Conservation (phyloP, 2,329 filamentous ascomycete species). For the Colletotrichum agaves region DNA sequence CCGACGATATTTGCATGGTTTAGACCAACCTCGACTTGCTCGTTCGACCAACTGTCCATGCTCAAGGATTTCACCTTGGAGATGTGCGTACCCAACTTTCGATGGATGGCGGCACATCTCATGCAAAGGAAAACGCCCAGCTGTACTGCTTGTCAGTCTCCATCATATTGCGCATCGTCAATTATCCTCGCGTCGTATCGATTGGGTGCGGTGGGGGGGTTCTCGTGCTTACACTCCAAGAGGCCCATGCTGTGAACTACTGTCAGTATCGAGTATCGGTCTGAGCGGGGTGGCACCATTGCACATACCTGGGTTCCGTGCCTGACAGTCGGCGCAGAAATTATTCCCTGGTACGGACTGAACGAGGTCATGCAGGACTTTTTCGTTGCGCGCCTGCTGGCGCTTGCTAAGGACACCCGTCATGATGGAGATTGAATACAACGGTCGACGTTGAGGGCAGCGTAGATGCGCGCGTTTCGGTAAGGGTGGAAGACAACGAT, state of each 20-base stretch:
- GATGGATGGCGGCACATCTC: constrained; percentile 94
- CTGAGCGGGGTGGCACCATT: constrained; percentile 1
- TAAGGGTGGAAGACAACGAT: constrained; percentile 2
- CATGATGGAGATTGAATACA: constrained; percentile 59
- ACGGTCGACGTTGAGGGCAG: constrained; percentile 22
- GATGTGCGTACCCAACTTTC: constrained; percentile 96
- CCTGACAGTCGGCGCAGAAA: constrained; percentile 90
- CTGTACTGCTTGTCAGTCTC: constrained; percentile 55
- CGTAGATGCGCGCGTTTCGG: background rate
- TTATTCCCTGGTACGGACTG: constrained; percentile 88
- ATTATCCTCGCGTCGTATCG: constrained; percentile 9
- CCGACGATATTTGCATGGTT: background rate
- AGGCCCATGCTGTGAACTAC: constrained; percentile 80
- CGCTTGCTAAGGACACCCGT: constrained; percentile 87
- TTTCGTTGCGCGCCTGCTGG: constrained; percentile 97
- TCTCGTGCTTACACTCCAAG: constrained; percentile 82
- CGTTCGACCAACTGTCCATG: constrained; percentile 97
- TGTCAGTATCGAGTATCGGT: constrained; percentile 23
- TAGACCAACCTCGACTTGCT: constrained; percentile 88
- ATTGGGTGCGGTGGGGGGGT: constrained; percentile 8
- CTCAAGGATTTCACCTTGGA: constrained; percentile 98
- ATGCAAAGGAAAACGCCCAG: constrained; percentile 97
- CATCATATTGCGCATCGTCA: background rate
- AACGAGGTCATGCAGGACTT: constrained; percentile 88
- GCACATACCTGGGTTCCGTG: constrained; percentile 83